Conservation (phyloP, 768 basidiomycete genomes). For the Tulasnella sp. region DNA sequence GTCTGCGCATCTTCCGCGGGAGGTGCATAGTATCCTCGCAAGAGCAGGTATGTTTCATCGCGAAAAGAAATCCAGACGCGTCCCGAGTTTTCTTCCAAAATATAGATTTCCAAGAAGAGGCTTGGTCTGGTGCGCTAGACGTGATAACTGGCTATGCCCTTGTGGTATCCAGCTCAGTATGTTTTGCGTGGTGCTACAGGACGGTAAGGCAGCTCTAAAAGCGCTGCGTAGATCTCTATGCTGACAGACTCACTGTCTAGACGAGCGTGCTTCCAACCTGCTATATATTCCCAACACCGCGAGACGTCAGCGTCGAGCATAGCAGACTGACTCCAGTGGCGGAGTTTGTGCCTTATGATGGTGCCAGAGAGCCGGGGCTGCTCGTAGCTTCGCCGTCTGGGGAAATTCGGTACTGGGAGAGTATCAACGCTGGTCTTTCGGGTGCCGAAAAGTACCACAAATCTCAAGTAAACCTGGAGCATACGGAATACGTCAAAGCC, state of each 20-base stretch:
- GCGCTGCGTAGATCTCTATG: background rate
- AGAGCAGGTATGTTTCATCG: slow-evolving; percentile 2
- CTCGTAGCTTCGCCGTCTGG: slow-evolving; percentile 12
- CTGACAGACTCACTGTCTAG: background rate
- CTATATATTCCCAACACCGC: slow-evolving; percentile 17
- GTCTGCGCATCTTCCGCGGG: slow-evolving; percentile 7
- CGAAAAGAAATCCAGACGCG: background rate
- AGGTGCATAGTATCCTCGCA: slow-evolving; percentile 10
- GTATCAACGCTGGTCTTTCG: slow-evolving; percentile 6
- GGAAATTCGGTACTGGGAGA: slow-evolving; percentile 16
- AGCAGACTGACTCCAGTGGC: slow-evolving; percentile 7
- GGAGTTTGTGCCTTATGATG: slow-evolving; percentile 8
- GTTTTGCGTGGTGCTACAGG: slow-evolving; percentile 14
- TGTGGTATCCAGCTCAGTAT: background rate
- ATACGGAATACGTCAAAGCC: slow-evolving; percentile 4
- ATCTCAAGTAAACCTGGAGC: background rate
- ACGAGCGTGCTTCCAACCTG: slow-evolving; percentile 6
- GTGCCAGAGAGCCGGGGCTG: slow-evolving; percentile 13
- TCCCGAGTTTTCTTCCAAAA: background rate
- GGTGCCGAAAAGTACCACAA: slow-evolving; percentile 10
- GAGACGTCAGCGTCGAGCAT: background rate
- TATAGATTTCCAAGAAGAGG: slow-evolving; percentile 10
- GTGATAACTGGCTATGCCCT: background rate
- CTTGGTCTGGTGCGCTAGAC: slow-evolving; percentile 7
- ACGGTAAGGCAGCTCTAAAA: background rate